phyloP scores from a whole-genome alignment of 306 rosid species.

The Astragalus glycyphyllos region DNA sequence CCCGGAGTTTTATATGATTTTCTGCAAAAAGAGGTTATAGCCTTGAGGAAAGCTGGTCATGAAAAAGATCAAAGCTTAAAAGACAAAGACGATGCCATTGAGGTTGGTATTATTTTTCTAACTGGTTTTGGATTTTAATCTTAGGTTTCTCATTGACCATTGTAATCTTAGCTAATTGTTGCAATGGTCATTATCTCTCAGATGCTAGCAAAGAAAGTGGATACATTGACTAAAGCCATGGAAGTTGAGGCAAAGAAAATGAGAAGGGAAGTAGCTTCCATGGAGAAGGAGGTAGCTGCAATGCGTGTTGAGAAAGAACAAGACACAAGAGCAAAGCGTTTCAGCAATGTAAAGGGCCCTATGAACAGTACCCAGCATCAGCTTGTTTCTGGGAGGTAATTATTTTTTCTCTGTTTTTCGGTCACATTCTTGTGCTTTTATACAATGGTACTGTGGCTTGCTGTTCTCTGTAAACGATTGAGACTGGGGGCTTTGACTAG shows the following conservation, averaged over 20 bases:
- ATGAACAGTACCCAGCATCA: conserved; percentile 80
- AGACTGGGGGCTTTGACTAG: conserved; percentile 12
- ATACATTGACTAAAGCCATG: conserved; percentile 98
- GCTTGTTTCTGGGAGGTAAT: conserved; percentile 91
- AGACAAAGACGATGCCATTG: conserved; percentile 97
- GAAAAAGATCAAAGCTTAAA: conserved; percentile 99
- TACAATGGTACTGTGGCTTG: conserved; percentile 27
- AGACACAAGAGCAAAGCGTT: conserved; percentile 85
- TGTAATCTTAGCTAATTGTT: conserved; percentile 29
- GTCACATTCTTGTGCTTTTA: conserved; percentile 29
- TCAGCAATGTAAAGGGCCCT: conserved; percentile 69
- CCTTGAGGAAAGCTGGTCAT: conserved; percentile 87
- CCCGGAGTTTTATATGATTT: conserved; percentile 87
- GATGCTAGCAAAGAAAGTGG: conserved; percentile 99
- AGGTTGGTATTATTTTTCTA: conserved; percentile 60
- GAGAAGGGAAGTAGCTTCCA: conserved; percentile 97
- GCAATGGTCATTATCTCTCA: conserved; percentile 45
- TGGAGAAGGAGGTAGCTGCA: conserved; percentile 99
- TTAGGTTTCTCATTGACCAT: conserved; percentile 31
- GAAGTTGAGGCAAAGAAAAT: conserved; percentile 99
- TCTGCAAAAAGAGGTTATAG: conserved; percentile 93
- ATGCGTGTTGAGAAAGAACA: conserved; percentile 98
- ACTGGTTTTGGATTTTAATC: conserved; percentile 19
- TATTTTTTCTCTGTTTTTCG: conserved; percentile 6
- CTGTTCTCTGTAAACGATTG: conserved; percentile 13